Evolutionary conservation across 192 early-diverging fungal species (phyloP).

Genomic region (Ambispora gerdemannii): DNA sequence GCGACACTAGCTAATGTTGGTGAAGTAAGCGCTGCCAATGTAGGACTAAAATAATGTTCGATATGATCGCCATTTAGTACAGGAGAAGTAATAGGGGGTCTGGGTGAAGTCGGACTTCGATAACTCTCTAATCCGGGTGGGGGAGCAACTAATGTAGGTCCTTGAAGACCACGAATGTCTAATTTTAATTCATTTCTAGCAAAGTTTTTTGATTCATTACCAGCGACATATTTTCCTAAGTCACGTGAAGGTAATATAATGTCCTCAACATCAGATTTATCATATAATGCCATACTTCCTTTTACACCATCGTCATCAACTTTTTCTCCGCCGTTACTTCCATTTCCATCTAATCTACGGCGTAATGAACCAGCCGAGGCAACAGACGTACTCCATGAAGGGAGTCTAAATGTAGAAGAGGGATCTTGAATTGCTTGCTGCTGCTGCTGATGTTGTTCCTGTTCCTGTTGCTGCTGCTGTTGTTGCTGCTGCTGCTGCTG

Average conservation of each 20-base stretch:
- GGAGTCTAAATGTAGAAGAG: constrained; percentile 23
- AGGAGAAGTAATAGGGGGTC: constrained; percentile 11
- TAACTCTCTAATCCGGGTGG: constrained; percentile 25
- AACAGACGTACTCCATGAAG: constrained; percentile 31
- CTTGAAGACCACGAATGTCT: constrained; percentile 30
- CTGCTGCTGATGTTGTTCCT: neutral
- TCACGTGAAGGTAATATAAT: constrained; percentile 26
- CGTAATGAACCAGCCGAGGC: constrained; percentile 20
- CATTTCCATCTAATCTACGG: constrained; percentile 24
- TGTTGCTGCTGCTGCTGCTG: neutral
- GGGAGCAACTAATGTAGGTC: constrained; percentile 16
- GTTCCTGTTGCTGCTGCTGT: constrained; percentile 7
- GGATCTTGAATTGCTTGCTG: neutral
- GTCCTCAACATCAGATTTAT: constrained; percentile 28
- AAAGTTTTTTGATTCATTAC: constrained; percentile 28
- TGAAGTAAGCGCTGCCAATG: constrained; percentile 18
- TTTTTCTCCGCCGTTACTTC: no score
- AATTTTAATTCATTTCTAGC: constrained; percentile 9
- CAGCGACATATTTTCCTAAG: constrained; percentile 16
- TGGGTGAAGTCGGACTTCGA: constrained; percentile 29
- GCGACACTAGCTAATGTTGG: constrained; percentile 16
- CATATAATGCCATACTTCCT: constrained; percentile 35
- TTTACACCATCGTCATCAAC: constrained; percentile 26
- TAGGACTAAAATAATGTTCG: constrained; percentile 26
- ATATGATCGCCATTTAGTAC: constrained; percentile 25